Evolutionary conservation across 2,329 filamentous ascomycete genomes (phyloP).

Genomic region (Cucurbitaria berberidis): DNA sequence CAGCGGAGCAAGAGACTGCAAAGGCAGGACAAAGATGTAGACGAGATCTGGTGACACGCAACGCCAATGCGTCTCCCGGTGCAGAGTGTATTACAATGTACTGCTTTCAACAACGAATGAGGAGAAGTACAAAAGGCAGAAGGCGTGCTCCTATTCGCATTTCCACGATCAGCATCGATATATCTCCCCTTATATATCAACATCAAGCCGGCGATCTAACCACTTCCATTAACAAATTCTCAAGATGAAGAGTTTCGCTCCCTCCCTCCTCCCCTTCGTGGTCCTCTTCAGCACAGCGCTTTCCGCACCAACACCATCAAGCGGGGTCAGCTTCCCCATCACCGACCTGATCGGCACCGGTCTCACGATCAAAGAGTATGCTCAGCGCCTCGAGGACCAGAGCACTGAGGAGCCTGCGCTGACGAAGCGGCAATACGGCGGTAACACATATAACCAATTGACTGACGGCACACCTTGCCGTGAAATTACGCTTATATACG

Average conservation of each 20-base stretch:
- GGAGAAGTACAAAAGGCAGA: slow-evolving; percentile 11
- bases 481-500: slow-evolving; percentile 60
- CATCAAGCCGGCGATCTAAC: neutral
- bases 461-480: slow-evolving; percentile 49
- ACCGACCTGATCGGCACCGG: slow-evolving; percentile 32
- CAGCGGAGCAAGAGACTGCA: slow-evolving; percentile 11
- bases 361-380: slow-evolving; percentile 33
- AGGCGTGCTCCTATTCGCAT: neutral
- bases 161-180: neutral
- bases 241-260: slow-evolving; percentile 28
- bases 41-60: slow-evolving; percentile 4
- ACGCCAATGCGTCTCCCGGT: slow-evolving; percentile 3
- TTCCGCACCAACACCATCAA: slow-evolving; percentile 22
- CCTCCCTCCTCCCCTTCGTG: slow-evolving; percentile 24
- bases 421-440: slow-evolving; percentile 28
- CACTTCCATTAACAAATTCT: neutral
- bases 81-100: neutral
- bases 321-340: slow-evolving; percentile 32
- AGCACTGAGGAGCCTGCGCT: slow-evolving; percentile 11
- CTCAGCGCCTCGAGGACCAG: slow-evolving; percentile 26
- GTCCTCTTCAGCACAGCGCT: slow-evolving; percentile 20
- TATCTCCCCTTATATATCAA: neutral
- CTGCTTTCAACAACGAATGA: neutral
- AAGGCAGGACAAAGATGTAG: slow-evolving; percentile 3
- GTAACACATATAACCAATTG: slow-evolving; percentile 39